A percentile compares a stretch with the other conserved stretches of the same genome.
Evolutionary conservation across 2,329 filamentous ascomycete genomes (phyloP).

Genomic region (Aphanoascus verrucosus): DNA sequence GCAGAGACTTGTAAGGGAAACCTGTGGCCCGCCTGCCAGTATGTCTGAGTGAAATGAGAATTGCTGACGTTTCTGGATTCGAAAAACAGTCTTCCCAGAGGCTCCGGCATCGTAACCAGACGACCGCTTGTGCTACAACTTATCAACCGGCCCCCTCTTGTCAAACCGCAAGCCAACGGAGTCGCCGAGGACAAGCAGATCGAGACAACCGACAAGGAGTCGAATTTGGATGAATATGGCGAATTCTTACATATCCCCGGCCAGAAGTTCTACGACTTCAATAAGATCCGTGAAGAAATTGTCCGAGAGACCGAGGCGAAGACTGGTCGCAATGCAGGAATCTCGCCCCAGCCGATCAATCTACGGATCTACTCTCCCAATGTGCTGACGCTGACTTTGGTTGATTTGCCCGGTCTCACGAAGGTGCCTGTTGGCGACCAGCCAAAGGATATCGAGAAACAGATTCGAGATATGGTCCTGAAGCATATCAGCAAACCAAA

Average conservation of each 20-base stretch:
- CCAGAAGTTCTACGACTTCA: constrained; percentile 96
- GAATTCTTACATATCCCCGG: constrained; percentile 97
- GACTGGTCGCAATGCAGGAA: constrained; percentile 90
- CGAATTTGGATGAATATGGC: constrained; percentile 93
- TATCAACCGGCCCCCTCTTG: constrained; percentile 67
- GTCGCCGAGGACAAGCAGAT: constrained; percentile 53
- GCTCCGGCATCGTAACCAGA: constrained; percentile 92
- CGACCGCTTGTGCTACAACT: constrained; percentile 93
- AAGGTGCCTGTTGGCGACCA: constrained; percentile 96
- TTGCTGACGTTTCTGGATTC: constrained; percentile 21
- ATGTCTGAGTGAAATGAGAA: constrained; percentile 16
- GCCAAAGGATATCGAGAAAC: constrained; percentile 88
- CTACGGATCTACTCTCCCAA: constrained; percentile 97
- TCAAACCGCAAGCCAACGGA: constrained; percentile 59
- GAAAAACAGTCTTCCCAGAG: constrained; percentile 69
- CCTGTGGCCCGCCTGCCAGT: constrained; percentile 14
- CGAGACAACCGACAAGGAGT: constrained; percentile 65
- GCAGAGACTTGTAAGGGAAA: constrained; percentile 81
- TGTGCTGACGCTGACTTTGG: constrained; percentile 88
- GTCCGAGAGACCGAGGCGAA: constrained; percentile 92
- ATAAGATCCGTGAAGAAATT: constrained; percentile 97
- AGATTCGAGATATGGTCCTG: constrained; percentile 95
- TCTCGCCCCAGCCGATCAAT: constrained; percentile 94
- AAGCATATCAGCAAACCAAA: constrained; percentile 99
- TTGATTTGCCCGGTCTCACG: constrained; percentile 91